These are phyloP conservation scores for Dendrobium officinale DNA, from an alignment of 106 monocot species.

Conservation along the genomic window DNA sequence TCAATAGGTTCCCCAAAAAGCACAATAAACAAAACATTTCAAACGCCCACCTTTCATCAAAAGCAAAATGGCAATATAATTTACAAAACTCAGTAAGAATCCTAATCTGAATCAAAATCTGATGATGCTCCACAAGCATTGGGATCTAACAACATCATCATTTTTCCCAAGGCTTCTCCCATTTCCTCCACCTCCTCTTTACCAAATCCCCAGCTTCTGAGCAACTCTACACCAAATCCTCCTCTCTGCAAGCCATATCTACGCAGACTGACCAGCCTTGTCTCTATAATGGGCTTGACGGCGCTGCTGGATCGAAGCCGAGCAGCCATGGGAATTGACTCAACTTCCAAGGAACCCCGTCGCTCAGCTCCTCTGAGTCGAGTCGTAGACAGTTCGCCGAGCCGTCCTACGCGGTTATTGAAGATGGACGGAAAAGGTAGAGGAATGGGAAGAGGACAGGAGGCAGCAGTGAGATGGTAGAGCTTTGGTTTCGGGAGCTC, in stretches of 20 bases:
- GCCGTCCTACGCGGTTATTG: conserved; percentile 30
- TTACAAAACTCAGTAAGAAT: not conserved
- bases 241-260: conserved; percentile 62
- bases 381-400: conserved; percentile 37
- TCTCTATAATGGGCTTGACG: conserved; percentile 66
- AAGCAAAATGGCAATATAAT: not conserved
- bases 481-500: conserved; percentile 24
- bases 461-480: conserved; percentile 48
- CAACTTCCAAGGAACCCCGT: conserved; percentile 64
- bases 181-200: conserved; percentile 78
- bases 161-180: conserved; percentile 50
- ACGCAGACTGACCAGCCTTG: conserved; percentile 31
- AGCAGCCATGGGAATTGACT: conserved; percentile 73
- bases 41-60: not conserved
- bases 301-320: conserved; percentile 73
- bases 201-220: conserved; percentile 70
- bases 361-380: not conserved
- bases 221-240: conserved; percentile 40
- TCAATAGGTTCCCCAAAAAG: no score
- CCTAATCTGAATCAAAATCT: conserved; percentile 68
- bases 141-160: conserved; percentile 39
- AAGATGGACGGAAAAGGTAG: conserved; percentile 92
- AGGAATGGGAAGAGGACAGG: conserved; percentile 79
- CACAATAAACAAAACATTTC: not conserved
- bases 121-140: conserved; percentile 25